Evolutionary conservation across 495 filamentous ascomycete genomes (phyloP), one percentile per base, ranked within the genome.

Genomic region (Penicillium roqueforti): DNA sequence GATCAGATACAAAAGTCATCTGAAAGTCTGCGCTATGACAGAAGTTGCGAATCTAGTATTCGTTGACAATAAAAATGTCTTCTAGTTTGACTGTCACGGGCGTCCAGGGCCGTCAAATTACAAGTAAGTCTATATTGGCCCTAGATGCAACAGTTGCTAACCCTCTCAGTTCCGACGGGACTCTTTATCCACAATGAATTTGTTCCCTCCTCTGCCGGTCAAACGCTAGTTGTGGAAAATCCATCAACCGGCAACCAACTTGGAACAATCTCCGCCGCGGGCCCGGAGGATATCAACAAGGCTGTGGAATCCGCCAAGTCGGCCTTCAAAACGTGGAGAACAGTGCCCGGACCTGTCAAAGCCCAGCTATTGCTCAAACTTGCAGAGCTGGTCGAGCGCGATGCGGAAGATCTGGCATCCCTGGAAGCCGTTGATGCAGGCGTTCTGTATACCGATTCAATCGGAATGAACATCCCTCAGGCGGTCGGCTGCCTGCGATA

Each of bases 231-330:
- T 11, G 55, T 67, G 16, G 60, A 66, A 10, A 72, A 68, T 32
- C 61, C 66, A 3, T 51, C 66, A 54, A 73, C 65, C 28, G 70
- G 63, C 46, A 63, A 63, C 20, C 23, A 39, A 16, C 66, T 70
- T 28, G 63, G 59, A 31, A 42, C 44, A 11, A 62, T 73, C 37
- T 59, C 56, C 1, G 63, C 59, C 18, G 70, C 63, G 0, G 59
- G 56, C 4, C 18, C 36, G 7, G 56, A 60, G 6, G 70, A 73
- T 41, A 78, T 87, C 10, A 70, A 78, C 23, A 68, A 76, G 4
- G 85, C 84, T 8, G 77, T 80, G 28, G 63, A 70, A 2, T 80
- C 81, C 5, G 79, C 83, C 28, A 76, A 76, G 26, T 22, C 23
- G 0, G 70, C 61, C 2, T 61, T 69, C 23, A 45, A 51, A 6